phyloP scores from a whole-genome alignment of 257 asterid genomes.

The Schizonepeta tenuifolia region DNA sequence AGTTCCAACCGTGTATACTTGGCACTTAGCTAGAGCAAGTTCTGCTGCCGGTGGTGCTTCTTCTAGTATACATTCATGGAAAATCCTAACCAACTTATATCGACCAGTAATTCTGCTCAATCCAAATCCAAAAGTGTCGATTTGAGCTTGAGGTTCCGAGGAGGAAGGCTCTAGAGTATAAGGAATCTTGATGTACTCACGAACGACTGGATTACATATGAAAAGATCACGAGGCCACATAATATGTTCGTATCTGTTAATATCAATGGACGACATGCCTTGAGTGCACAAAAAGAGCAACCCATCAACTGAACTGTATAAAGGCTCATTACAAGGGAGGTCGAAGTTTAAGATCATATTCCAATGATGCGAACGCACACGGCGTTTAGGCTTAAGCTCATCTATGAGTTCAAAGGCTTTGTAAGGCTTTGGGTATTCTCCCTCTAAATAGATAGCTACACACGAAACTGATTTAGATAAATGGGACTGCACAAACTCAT shows the following conservation, averaged over 20 bases:
- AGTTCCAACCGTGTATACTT: neutral
- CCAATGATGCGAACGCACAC: slow-evolving; percentile 23
- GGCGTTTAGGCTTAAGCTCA: neutral
- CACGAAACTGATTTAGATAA: neutral
- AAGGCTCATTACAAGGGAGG: neutral
- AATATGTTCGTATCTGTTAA: too few species aligned
- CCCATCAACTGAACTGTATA: slow-evolving; percentile 33
- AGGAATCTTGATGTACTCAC: neutral
- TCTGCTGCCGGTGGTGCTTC: too few species aligned
- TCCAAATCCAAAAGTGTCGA: neutral
- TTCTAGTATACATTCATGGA: too few species aligned
- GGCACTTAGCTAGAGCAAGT: neutral
- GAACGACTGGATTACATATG: slow-evolving; percentile 35
- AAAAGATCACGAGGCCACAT: neutral
- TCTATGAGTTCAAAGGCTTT: slow-evolving; percentile 29
- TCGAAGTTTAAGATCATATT: neutral
- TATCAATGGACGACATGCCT: too few species aligned
- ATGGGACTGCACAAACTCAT: neutral
- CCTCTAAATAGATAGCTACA: neutral
- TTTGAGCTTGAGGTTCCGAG: neutral
- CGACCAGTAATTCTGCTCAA: slow-evolving; percentile 18
- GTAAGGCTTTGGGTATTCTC: neutral
- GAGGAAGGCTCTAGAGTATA: neutral
- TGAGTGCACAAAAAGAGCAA: slow-evolving; percentile 2
- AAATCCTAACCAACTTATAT: slow-evolving; percentile 38